phyloP scores from a whole-genome alignment of 495 filamentous ascomycete species.

The Aspergillus affinis region DNA sequence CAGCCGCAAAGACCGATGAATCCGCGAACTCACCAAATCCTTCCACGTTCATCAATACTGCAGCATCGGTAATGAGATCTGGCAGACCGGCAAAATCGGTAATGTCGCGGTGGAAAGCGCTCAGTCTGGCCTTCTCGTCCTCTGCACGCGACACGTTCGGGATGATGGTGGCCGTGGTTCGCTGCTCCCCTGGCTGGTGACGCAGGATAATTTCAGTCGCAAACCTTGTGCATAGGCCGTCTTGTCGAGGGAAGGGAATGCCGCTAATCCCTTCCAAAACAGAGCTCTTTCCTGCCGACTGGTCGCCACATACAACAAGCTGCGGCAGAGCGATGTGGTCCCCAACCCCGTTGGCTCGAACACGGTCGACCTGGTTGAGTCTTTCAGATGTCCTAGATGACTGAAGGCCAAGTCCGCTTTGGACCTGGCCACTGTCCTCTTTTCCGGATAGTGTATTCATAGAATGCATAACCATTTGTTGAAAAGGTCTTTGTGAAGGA shows the following conservation, averaged over 20 bases:
- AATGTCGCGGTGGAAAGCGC: constrained; percentile 12
- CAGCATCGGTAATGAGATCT: constrained; percentile 42
- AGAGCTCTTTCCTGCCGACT: constrained; percentile 49
- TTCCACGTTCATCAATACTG: constrained; percentile 35
- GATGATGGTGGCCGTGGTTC: constrained; percentile 18
- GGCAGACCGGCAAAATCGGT: constrained; percentile 37
- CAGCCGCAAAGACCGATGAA: constrained; percentile 39
- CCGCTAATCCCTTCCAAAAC: constrained; percentile 45
- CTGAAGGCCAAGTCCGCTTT: constrained; percentile 1
- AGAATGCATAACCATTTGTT: not conserved
- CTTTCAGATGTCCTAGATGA: constrained; percentile 10
- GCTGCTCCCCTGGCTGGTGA: constrained; percentile 11
- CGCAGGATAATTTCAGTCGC: constrained; percentile 33
- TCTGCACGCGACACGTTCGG: constrained; percentile 13
- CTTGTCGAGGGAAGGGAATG: constrained; percentile 38
- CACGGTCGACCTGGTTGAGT: constrained; percentile 25
- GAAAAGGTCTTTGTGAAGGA: constrained; percentile 2
- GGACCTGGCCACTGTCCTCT: constrained; percentile 7
- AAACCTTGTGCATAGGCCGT: constrained; percentile 39
- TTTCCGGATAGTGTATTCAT: constrained; percentile 1
- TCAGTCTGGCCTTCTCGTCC: constrained; percentile 15
- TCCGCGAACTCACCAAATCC: constrained; percentile 15
- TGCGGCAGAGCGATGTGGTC: constrained; percentile 61
- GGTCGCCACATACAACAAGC: constrained; percentile 65
- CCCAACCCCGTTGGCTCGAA: constrained; percentile 55